Conservation (phyloP, 495 filamentous ascomycete species). For the Letharia lupina region DNA sequence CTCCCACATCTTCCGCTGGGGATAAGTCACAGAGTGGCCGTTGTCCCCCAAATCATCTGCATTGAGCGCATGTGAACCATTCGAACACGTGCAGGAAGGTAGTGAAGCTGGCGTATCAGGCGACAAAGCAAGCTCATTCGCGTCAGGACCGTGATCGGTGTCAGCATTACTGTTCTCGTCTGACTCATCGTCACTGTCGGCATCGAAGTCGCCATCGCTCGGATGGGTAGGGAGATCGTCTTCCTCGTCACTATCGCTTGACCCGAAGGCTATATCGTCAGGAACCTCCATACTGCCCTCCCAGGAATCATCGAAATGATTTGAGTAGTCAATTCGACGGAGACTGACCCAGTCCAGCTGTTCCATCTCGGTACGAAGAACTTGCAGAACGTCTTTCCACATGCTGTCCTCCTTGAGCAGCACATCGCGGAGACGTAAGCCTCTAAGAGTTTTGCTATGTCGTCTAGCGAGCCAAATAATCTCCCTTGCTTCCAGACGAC, state of each 20-base stretch:
- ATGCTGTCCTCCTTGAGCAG: conserved; percentile 48
- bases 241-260: conserved; percentile 32
- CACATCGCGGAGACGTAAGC: conserved; percentile 50
- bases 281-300: conserved; percentile 36
- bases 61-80: conserved; percentile 20
- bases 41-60: conserved; percentile 52
- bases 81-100: conserved; percentile 41
- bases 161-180: conserved; percentile 26
- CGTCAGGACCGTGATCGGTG: conserved; percentile 31
- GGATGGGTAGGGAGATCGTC: conserved; percentile 23
- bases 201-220: conserved; percentile 14
- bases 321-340: conserved; percentile 52
- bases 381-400: conserved; percentile 53
- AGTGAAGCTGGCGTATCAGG: conserved; percentile 38
- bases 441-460: conserved; percentile 47
- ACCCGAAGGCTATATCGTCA: conserved; percentile 34
- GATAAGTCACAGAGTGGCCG: conserved; percentile 41
- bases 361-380: conserved; percentile 51
- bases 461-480: conserved; percentile 49
- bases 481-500: conserved; percentile 52
- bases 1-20: conserved; percentile 54
- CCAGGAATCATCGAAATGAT: conserved; percentile 43
- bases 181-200: conserved; percentile 21
- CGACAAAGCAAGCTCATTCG: conserved; percentile 32
- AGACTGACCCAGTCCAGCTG: conserved; percentile 53